phyloP scores from a whole-genome alignment of 768 basidiomycete species.

The Boletellus ananiceps region DNA sequence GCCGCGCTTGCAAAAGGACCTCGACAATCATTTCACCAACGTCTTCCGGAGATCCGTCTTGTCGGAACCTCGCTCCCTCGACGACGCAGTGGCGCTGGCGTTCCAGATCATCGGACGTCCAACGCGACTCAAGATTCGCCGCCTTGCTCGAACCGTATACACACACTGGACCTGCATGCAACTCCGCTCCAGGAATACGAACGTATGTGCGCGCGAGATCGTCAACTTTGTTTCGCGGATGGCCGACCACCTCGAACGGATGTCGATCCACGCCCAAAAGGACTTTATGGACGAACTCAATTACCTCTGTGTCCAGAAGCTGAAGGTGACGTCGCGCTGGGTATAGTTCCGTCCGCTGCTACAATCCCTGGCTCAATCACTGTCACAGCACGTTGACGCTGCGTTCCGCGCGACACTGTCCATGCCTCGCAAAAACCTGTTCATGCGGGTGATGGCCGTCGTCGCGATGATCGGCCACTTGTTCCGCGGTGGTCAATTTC shows the following conservation, averaged over 20 bases:
- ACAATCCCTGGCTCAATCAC: neutral
- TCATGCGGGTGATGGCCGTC: conserved; percentile 13
- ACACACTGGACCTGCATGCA: conserved; percentile 19
- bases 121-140: conserved; percentile 9
- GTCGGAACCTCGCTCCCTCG: neutral
- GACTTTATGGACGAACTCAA: conserved; percentile 12
- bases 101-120: conserved; percentile 10
- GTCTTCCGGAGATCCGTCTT: conserved; percentile 11
- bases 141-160: conserved; percentile 6
- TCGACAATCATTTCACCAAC: conserved; percentile 13
- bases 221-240: conserved; percentile 10
- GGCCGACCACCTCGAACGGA: conserved; percentile 1
- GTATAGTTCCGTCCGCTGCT: conserved; percentile 4
- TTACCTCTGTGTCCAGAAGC: conserved; percentile 8
- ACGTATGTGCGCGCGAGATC: conserved; percentile 3
- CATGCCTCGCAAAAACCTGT: conserved; percentile 6
- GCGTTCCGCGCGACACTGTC: neutral
- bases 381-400: conserved; percentile 8
- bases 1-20: conserved; percentile 11
- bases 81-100: conserved; percentile 7
- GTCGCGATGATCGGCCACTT: conserved; percentile 14
- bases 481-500: conserved; percentile 12
- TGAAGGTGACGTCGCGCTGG: conserved; percentile 15
- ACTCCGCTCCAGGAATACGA: conserved; percentile 5
- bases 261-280: conserved; percentile 1